Evolutionary conservation across 1,139 yeast species (phyloP).

Genomic region (Wickerhamomyces sp.): DNA sequence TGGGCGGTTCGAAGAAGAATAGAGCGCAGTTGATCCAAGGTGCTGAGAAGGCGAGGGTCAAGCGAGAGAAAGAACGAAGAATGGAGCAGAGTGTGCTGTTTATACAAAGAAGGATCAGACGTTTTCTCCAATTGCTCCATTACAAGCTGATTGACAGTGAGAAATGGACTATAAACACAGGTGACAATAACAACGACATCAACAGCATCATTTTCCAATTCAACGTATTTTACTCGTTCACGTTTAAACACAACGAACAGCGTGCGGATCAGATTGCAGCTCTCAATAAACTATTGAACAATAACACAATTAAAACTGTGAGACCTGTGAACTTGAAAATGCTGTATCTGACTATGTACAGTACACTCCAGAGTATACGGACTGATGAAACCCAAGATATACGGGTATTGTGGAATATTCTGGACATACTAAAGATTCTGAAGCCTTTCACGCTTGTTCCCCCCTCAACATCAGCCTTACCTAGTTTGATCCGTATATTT

Average conservation of each 20-base stretch:
- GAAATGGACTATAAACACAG: conserved; percentile 9
- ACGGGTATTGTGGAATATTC: not conserved
- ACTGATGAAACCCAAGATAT: not conserved
- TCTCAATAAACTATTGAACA: not conserved
- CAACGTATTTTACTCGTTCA: conserved; percentile 20
- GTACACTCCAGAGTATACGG: not conserved
- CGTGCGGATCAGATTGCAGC: conserved; percentile 8
- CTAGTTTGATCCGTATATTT: not conserved
- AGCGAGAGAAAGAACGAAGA: conserved; percentile 53
- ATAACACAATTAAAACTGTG: not conserved
- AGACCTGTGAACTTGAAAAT: not conserved
- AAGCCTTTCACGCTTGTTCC: not conserved
- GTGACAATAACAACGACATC: conserved; percentile 12
- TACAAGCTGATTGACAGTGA: conserved; percentile 15
- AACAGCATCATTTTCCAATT: conserved; percentile 24
- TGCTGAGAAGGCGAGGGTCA: conserved; percentile 62
- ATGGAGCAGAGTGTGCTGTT: conserved; percentile 44
- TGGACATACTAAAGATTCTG: not conserved
- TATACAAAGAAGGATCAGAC: conserved; percentile 46
- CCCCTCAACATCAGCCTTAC: not conserved
- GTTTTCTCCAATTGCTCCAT: conserved; percentile 30
- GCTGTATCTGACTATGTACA: conserved; percentile 1
- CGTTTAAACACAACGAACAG: conserved; percentile 8
- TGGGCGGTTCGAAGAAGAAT: conserved; percentile 51
- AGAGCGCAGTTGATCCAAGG: conserved; percentile 47